Evolutionary conservation across 257 asterid species (phyloP).

Genomic region (Nicotiana undulata): DNA sequence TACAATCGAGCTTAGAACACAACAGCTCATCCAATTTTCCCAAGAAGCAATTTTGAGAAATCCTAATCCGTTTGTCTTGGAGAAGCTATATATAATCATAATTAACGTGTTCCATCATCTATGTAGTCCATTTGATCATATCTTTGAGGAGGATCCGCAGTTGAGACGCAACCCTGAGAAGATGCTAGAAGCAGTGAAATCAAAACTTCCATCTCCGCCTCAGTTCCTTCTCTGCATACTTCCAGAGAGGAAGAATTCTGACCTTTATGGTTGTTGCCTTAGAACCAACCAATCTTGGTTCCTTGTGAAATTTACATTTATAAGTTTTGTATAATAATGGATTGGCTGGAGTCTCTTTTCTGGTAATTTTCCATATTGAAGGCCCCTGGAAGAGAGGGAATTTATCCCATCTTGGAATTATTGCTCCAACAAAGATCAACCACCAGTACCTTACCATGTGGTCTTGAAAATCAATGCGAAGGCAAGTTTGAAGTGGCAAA

Average conservation of each 20-base stretch:
- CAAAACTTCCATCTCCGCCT: constrained; percentile 41
- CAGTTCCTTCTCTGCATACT: constrained; percentile 55
- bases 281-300: background rate
- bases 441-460: constrained; percentile 66
- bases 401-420: constrained; percentile 47
- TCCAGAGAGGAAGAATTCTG: constrained; percentile 59
- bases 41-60: background rate
- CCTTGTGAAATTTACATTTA: background rate
- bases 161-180: constrained; percentile 39
- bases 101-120: background rate
- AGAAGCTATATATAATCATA: background rate
- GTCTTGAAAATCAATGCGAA: constrained; percentile 65
- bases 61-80: background rate
- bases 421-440: constrained; percentile 50
- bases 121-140: constrained; percentile 14
- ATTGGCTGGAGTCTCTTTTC: background rate
- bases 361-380: constrained; percentile 18
- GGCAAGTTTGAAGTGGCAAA: constrained; percentile 20
- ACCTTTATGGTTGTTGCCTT: constrained; percentile 47
- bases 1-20: background rate
- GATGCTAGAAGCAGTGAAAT: constrained; percentile 32
- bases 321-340: background rate
- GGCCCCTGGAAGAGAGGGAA: constrained; percentile 72
- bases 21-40: background rate
- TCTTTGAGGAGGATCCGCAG: constrained; percentile 35